Evolutionary conservation across 495 filamentous ascomycete species (phyloP).

Genomic region (Podospora fimiseda): DNA sequence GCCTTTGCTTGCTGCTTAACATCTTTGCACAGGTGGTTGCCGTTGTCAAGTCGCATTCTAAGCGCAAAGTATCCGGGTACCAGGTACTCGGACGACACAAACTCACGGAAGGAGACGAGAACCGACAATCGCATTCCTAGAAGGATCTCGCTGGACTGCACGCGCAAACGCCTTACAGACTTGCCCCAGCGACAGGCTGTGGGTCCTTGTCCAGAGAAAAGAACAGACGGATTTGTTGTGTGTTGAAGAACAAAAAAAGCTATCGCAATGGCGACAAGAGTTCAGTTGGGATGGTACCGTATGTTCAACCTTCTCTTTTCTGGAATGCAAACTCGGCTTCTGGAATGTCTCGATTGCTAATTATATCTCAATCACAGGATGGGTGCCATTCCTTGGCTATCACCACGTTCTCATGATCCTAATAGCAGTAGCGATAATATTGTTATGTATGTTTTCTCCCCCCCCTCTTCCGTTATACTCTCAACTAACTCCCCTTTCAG

Average conservation of each 20-base stretch:
- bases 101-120: background rate
- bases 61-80: background rate
- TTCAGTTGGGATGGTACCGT: constrained; percentile 44
- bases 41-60: background rate
- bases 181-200: constrained; percentile 16
- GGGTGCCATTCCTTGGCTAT: constrained; percentile 93
- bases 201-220: too few species aligned
- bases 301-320: constrained; percentile 8
- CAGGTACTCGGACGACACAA: background rate
- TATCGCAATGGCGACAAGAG: constrained; percentile 22
- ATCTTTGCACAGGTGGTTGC: too few species aligned
- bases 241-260: background rate
- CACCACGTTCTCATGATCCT: constrained; percentile 98
- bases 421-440: constrained; percentile 87
- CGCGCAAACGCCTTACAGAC: background rate
- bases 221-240: too few species aligned
- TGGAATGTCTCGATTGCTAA: constrained; percentile 2
- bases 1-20: background rate
- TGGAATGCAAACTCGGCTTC: background rate
- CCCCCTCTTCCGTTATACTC: background rate
- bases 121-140: background rate
- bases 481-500: constrained; percentile 37
- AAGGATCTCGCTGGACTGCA: too few species aligned
- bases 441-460: constrained; percentile 67
- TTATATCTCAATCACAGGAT: constrained; percentile 47